Conservation (phyloP, 345 rosid species). For the Eucalyptus microcorys region DNA sequence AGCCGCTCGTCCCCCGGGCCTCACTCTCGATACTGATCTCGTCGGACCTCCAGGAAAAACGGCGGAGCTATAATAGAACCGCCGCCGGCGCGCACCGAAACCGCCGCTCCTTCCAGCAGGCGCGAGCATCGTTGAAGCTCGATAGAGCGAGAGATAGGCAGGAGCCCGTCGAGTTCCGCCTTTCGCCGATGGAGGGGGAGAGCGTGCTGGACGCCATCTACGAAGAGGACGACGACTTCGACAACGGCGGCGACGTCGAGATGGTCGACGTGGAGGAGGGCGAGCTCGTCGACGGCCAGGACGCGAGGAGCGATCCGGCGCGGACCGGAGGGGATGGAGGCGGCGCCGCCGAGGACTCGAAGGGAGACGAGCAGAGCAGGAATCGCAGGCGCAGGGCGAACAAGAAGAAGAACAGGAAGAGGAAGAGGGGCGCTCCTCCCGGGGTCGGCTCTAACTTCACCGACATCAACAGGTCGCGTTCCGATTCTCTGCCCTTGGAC, state of each 20-base stretch:
- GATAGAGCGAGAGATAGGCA: neutral
- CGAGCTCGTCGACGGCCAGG: slow-evolving; percentile 27
- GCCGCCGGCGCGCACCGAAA: neutral
- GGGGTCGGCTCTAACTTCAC: slow-evolving; percentile 24
- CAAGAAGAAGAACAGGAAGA: slow-evolving; percentile 47
- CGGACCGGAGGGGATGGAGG: neutral
- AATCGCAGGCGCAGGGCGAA: slow-evolving; percentile 21
- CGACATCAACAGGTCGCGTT: slow-evolving; percentile 44
- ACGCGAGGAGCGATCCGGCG: neutral
- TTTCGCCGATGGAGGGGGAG: slow-evolving; percentile 38
- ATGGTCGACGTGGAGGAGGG: slow-evolving; percentile 93
- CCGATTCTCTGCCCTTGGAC: neutral
- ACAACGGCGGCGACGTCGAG: slow-evolving; percentile 13
- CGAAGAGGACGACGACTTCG: slow-evolving; percentile 31
- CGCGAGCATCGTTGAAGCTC: neutral
- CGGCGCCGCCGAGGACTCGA: slow-evolving; percentile 5
- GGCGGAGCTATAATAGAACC: neutral
- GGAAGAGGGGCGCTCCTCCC: slow-evolving; percentile 3
- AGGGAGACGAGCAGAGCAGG: slow-evolving; percentile 14
- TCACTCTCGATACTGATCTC: neutral
- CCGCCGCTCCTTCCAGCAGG: neutral
- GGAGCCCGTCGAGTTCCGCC: neutral
- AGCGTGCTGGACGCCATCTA: slow-evolving; percentile 33
- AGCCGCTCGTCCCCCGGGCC: neutral
- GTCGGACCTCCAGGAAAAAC: neutral